Evolutionary conservation across 2,329 filamentous ascomycete genomes (phyloP).

Genomic region (Diatrype stigma): DNA sequence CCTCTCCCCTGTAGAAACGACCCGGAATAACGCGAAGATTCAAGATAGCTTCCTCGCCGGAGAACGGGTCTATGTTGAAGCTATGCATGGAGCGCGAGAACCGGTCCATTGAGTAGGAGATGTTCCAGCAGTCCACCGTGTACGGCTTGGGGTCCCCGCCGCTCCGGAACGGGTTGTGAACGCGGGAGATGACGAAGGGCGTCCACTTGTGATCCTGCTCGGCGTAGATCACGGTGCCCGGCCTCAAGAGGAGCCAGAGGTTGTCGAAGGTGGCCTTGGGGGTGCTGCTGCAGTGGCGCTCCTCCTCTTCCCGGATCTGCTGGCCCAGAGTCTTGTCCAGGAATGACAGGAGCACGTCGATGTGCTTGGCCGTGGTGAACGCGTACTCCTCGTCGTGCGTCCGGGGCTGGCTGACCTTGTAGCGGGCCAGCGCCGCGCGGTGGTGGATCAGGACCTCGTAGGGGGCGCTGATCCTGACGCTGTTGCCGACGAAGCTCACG

Average conservation of each 20-base stretch:
- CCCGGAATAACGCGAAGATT: conserved; percentile 39
- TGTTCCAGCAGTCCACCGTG: conserved; percentile 38
- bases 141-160: conserved; percentile 8
- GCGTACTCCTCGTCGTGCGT: conserved; percentile 38
- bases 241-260: conserved; percentile 44
- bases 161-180: conserved; percentile 10
- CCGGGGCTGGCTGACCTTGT: conserved; percentile 37
- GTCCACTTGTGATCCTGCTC: conserved; percentile 37
- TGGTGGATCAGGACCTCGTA: conserved; percentile 47
- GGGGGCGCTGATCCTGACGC: conserved; percentile 38
- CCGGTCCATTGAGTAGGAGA: conserved; percentile 30
- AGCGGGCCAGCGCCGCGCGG: conserved; percentile 35
- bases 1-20: conserved; percentile 36
- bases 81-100: conserved; percentile 35
- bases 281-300: conserved; percentile 31
- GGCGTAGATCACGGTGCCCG: conserved; percentile 40
- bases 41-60: conserved; percentile 40
- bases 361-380: conserved; percentile 37
- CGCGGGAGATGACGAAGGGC: conserved; percentile 36
- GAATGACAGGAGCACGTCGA: conserved; percentile 41
- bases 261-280: conserved; percentile 41
- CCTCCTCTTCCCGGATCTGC: conserved; percentile 36
- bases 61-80: conserved; percentile 34
- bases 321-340: conserved; percentile 35
- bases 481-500: conserved; percentile 32